Base-by-base conservation (phyloP, 345 rosid species). In the Mangifera indica region DNA sequence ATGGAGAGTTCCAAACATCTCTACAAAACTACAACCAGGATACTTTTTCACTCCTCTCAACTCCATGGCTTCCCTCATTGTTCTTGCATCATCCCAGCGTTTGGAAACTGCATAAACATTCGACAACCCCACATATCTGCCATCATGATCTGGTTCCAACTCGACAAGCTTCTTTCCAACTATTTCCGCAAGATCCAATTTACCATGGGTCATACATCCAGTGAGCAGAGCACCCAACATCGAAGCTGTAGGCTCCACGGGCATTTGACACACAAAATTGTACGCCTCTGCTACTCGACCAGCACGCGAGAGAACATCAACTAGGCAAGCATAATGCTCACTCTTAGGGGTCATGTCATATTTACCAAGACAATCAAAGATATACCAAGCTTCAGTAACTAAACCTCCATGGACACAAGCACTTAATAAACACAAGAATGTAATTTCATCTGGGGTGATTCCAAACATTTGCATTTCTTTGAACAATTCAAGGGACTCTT, bases 371-470 rank as follows among this genome's bases (percentile, higher is more conserved):
- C 87, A 67, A 11, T 70, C 68, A 4, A 94, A 87, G 76, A 94
- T 80, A 74, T 76, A 44, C 89, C 89, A 87, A 10, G 97, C 97
- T 78, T 90, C 84, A 60, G 72, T 78, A 37, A 87, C 91, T 58
- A 92, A 84, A 46, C 97, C 97, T 10, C 92, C 93, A 71, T 90
- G 97, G 34, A 93, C 86, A 76, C 97, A 94, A 68, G 96, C 86
- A 37, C 91, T 86, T 72, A 93, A 81, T 76, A 93, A 76, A 82
- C 91, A 84, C 85, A 93, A 73, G 71, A 72, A 91, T 0, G 97
- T 90, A 74, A 92, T 86, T 83, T 90, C 97, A 53, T 94, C 98
- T 0, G 98, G 88, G 24, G 73, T 72, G 24, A 94, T 73, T 76
- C 92, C 77, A 3, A 51, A 74, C 25, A 60, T 69, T 68, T 72